Evolutionary conservation across 1,139 yeast genomes (phyloP).

Genomic region (Meyerozyma athensensis): DNA sequence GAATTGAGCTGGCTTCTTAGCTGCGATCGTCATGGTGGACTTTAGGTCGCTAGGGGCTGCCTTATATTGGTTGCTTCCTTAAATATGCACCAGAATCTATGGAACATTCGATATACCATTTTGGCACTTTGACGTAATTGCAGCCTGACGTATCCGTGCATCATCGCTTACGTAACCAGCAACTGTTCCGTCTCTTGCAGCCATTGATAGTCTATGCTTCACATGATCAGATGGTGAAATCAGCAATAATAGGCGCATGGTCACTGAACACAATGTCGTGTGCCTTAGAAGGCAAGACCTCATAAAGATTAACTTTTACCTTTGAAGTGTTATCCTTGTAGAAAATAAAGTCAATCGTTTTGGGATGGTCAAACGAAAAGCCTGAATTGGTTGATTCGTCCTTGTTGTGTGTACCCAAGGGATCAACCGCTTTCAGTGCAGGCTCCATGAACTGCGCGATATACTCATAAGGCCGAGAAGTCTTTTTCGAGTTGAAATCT

Average conservation of each 20-base stretch:
- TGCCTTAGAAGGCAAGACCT: not conserved
- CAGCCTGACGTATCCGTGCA: not conserved
- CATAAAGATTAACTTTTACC: not conserved
- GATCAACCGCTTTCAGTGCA: not conserved
- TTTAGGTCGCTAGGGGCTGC: no score
- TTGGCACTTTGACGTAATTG: constrained; percentile 1
- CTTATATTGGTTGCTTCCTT: no score
- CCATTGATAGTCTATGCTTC: no score
- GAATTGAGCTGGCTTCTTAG: constrained; percentile 13
- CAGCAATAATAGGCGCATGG: constrained; percentile 1
- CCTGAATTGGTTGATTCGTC: not conserved
- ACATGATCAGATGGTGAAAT: not conserved
- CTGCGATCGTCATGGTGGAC: constrained; percentile 2
- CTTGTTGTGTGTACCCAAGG: not conserved
- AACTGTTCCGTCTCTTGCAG: not conserved
- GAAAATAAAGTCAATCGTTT: constrained; percentile 2
- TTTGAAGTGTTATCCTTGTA: not conserved
- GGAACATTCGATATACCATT: not conserved
- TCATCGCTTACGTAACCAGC: not conserved
- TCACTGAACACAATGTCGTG: not conserved
- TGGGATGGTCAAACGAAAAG: not conserved
- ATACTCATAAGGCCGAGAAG: constrained; percentile 5
- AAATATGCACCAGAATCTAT: no score
- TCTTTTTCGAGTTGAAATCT: constrained; percentile 7
- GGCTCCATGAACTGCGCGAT: constrained; percentile 6